phyloP scores from a whole-genome alignment of 163 green algal species.

The Prototheca stagnorum region DNA sequence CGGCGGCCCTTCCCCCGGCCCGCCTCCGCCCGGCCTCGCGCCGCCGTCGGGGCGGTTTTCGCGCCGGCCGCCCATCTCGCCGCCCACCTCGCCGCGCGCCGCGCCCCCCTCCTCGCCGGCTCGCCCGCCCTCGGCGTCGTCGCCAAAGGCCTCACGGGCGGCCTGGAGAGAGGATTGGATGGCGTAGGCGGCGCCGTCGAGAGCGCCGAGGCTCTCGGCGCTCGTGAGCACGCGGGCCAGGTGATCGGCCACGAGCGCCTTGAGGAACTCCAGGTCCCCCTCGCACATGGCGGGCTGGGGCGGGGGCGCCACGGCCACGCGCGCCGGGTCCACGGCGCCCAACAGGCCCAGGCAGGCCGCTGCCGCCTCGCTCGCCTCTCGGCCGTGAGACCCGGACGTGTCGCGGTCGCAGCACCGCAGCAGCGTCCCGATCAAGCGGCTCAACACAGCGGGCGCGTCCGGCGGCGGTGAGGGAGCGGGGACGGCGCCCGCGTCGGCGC shows the following conservation, averaged over 20 bases:
- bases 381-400: constrained; percentile 2
- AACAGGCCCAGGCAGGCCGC: constrained; percentile 30
- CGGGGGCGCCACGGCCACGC: constrained; percentile 30
- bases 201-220: constrained; percentile 42
- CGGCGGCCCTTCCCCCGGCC: not conserved
- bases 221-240: constrained; percentile 64
- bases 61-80: not conserved
- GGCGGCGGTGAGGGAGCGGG: not conserved
- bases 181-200: constrained; percentile 60
- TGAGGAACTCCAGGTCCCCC: constrained; percentile 22
- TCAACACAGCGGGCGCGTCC: too few relatives aligned
- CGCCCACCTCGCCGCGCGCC: too few relatives aligned
- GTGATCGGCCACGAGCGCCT: constrained; percentile 41
- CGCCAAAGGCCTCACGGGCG: too few relatives aligned
- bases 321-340: constrained; percentile 28
- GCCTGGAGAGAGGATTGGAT: too few relatives aligned
- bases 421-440: constrained; percentile 20
- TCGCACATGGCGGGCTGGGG: constrained; percentile 9
- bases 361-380: constrained; percentile 15
- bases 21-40: not conserved
- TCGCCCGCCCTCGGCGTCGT: too few relatives aligned
- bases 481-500: constrained; percentile 5
- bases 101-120: too few relatives aligned
- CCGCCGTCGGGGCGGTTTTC: not conserved
- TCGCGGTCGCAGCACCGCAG: constrained; percentile 29